Base-by-base conservation (phyloP, 495 filamentous ascomycete species). In the Immersiella caudata region DNA sequence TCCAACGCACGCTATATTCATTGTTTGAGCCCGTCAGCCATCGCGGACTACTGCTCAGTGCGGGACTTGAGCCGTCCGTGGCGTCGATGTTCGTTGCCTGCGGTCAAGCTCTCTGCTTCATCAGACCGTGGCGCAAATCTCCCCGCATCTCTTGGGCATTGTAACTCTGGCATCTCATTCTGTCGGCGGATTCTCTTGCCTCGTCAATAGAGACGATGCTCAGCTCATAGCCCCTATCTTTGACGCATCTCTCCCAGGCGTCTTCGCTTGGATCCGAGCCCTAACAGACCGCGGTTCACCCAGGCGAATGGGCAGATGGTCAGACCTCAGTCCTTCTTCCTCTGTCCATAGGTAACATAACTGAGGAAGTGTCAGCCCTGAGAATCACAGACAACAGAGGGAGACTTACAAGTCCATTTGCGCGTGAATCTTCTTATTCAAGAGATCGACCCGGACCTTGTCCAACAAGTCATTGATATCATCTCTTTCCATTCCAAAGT, bases 261-360 rank as follows among this genome's bases (percentile, higher is more conserved):
- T 33, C 29, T 33, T 33, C 29, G 29, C n/a, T 33, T 33, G 4
- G 29, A 33, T 33, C 8, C 29, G 29, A 3, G 8, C 29, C 8
- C 8, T 3, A 33, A 33, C 29, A n/a, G n/a, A n/a, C n/a, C n/a
- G n/a, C 29, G 29, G 29, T 8, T 33, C 8, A 33, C 8, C 40
- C 40, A 46, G 14, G 11, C 11, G 40, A 18, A 2, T 5, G 5
- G 40, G 9, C 2, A 12, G 40, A 46, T 14, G 4, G 5, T 46
- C 11, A 18, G 5, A n/a, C 11, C 2, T 46, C 16, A 46, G 16
- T 14, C 11, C 40, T 18, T 46, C 40, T 18, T 46, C 40, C 22
- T 55, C 52, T 55, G 52, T 14, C 52, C 52, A 14, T 55, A 55
- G 8, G 25, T 26, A 55, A 55, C 52, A 55, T 55, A 26, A 22